phyloP scores from a whole-genome alignment of 257 asterid genomes.

The Capsicum baccatum region DNA sequence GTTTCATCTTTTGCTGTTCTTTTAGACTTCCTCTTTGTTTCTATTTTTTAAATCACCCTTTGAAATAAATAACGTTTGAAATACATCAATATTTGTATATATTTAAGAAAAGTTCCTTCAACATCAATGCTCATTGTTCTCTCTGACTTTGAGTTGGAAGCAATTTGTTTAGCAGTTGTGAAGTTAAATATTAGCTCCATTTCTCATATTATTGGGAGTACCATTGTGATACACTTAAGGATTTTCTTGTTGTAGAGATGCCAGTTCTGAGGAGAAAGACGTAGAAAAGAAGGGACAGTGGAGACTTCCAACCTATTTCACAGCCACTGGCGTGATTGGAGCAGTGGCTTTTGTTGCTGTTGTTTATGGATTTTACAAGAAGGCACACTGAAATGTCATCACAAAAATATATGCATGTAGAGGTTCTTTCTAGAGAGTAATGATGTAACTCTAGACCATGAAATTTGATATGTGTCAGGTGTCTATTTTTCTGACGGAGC shows the following conservation, averaged over 20 bases:
- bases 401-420: neutral
- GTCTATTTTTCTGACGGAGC: neutral
- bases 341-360: constrained; percentile 77
- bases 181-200: no score
- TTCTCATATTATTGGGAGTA: no score
- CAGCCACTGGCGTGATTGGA: constrained; percentile 69
- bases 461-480: neutral
- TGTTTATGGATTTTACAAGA: constrained; percentile 65
- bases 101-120: no score
- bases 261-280: constrained; percentile 49
- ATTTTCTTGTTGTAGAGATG: constrained; percentile 78
- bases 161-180: no score
- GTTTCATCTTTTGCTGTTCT: no score
- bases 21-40: no score
- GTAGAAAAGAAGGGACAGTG: constrained; percentile 44
- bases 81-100: no score
- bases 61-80: no score
- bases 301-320: constrained; percentile 49
- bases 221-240: constrained; percentile 35
- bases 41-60: no score
- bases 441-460: constrained; percentile 11
- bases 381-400: constrained; percentile 52
- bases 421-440: constrained; percentile 6
- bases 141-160: no score
- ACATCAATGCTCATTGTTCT: no score